Percentiles rank a stretch among this genome's conserved stretches.
Conservation (phyloP, 345 rosid genomes). For the Hibiscus mutabilis region DNA sequence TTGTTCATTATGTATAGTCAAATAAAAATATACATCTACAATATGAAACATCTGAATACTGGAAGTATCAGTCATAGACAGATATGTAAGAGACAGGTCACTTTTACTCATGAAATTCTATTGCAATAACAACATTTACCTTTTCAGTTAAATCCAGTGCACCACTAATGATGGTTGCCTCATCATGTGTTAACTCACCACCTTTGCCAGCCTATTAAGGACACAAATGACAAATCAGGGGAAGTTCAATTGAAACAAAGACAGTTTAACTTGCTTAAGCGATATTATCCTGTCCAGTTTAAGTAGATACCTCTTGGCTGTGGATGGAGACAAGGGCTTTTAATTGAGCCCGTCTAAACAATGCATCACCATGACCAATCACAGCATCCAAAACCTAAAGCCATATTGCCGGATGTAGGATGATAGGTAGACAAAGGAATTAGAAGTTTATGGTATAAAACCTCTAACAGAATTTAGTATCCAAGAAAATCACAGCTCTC, state of each 20-base stretch:
- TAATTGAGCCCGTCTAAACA: conserved; percentile 76
- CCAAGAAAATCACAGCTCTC: background rate
- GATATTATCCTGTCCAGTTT: conserved; percentile 5
- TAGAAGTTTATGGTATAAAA: background rate
- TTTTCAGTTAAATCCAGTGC: conserved; percentile 94
- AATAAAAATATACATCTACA: conserved; percentile 1
- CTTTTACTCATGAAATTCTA: background rate
- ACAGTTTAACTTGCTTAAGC: conserved; percentile 6
- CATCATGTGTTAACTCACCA: conserved; percentile 95
- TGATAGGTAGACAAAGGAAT: background rate
- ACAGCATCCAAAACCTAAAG: conserved; percentile 64
- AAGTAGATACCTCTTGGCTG: conserved; percentile 56
- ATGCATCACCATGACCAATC: conserved; percentile 58
- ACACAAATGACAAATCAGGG: conserved; percentile 21
- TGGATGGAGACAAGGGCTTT: conserved; percentile 87
- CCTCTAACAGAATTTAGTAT: background rate
- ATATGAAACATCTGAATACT: background rate
- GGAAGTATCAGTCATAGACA: background rate
- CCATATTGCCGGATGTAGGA: background rate
- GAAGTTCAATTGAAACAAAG: conserved; percentile 23
- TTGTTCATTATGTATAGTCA: background rate
- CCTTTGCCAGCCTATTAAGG: conserved; percentile 85
- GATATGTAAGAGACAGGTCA: background rate
- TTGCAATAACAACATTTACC: conserved; percentile 31
- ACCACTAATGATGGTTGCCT: conserved; percentile 91